A percentile compares a stretch with the other conserved stretches of the same genome.
These are phyloP conservation scores for Coemansia sp. DNA, from an alignment of 192 early-diverging fungal genomes.

Conservation along the genomic window DNA sequence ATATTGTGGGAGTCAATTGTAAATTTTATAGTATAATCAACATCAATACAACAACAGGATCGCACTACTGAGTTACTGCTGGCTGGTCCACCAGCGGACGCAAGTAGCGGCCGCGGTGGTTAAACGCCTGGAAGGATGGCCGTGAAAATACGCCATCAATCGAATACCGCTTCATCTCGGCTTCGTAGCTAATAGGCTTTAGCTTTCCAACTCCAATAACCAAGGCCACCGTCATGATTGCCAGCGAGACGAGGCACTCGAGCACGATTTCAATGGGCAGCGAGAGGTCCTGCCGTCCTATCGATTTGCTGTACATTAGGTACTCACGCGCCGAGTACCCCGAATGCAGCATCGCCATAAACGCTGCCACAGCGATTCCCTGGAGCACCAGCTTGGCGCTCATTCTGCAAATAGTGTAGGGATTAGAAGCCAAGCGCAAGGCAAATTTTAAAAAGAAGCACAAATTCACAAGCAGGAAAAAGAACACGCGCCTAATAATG, in stretches of 20 bases:
- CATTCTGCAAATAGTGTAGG: neutral
- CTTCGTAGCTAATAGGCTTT: conserved; percentile 52
- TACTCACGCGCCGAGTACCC: conserved; percentile 52
- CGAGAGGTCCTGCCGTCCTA: conserved; percentile 37
- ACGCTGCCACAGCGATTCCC: conserved; percentile 42
- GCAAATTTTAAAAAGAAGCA: conserved; percentile 8
- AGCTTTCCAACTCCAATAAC: conserved; percentile 42
- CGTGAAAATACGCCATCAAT: conserved; percentile 50
- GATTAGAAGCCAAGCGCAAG: neutral
- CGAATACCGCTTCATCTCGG: conserved; percentile 57
- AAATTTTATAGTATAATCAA: neutral
- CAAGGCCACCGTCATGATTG: conserved; percentile 46
- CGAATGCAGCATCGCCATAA: conserved; percentile 48
- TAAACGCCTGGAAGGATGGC: conserved; percentile 51
- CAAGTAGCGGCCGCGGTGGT: conserved; percentile 50
- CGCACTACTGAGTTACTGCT: neutral
- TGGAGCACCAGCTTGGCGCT: conserved; percentile 15
- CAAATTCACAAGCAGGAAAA: neutral
- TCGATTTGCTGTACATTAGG: conserved; percentile 51
- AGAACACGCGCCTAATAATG: neutral
- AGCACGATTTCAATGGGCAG: conserved; percentile 48
- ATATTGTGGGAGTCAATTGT: neutral
- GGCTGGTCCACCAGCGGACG: conserved; percentile 28
- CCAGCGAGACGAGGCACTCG: conserved; percentile 44
- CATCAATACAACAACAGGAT: neutral